These are phyloP conservation scores for Myxozyma geophila DNA, from an alignment of 805 yeast genomes.

Conservation along the genomic window DNA sequence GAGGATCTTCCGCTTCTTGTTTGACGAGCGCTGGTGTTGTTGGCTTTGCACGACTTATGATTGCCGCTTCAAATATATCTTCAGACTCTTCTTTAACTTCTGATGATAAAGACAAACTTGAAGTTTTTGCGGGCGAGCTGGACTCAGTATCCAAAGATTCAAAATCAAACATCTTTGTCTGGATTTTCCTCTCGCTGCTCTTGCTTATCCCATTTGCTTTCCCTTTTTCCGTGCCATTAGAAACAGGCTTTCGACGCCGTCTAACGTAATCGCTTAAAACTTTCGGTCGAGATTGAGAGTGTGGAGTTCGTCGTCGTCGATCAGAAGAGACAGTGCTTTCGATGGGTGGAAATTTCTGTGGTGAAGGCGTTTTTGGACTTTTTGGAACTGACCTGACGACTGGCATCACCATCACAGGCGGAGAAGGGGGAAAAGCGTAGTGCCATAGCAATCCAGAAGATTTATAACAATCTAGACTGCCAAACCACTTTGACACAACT, in stretches of 20 bases:
- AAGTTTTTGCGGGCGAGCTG: background rate
- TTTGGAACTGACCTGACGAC: background rate
- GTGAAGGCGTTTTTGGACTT: background rate
- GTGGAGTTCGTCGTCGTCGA: background rate
- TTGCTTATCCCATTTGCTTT: background rate
- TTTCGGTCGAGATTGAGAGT: background rate
- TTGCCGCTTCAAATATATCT: slow-evolving; percentile 6
- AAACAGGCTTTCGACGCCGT: slow-evolving; percentile 2
- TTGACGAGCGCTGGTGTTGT: background rate
- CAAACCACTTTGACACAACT: slow-evolving; percentile 14
- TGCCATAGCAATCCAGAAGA: slow-evolving; percentile 9
- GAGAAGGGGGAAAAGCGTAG: background rate
- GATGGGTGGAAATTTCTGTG: background rate
- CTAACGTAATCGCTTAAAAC: slow-evolving; percentile 7
- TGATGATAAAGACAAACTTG: background rate
- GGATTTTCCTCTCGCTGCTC: background rate
- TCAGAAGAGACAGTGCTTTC: background rate
- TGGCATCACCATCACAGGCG: background rate
- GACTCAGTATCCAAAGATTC: background rate
- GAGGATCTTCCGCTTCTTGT: background rate
- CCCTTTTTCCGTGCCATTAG: background rate
- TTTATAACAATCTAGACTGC: slow-evolving; percentile 4
- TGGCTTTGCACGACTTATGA: background rate
- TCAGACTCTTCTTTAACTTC: background rate
- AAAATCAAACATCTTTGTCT: slow-evolving; percentile 5